Base-by-base conservation (phyloP, 495 filamentous ascomycete genomes). In the Hypoxylon cercidicola region DNA sequence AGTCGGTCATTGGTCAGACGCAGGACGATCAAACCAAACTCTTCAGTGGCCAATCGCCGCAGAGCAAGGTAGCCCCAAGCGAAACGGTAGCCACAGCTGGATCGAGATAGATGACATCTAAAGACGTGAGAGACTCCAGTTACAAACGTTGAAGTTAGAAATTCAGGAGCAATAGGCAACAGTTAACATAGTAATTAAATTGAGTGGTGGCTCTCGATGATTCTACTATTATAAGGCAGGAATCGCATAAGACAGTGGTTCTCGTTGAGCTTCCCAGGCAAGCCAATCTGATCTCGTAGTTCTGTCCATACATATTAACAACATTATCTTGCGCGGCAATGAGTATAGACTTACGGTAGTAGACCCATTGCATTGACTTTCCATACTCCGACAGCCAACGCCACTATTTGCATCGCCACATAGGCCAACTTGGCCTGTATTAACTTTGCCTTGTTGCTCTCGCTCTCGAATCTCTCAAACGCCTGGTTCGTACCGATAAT, bases 361-460 rank as follows among this genome's bases (percentile, higher is more conserved):
- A 99, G 77, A 2, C 96, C 95, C 95, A 99, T 99, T 39, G 83
- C 85, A 78, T 98, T 97, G 21, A 99, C 87, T 76, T 99, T 99
- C 93, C 93, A 99, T 48, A 99, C 78, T 4, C 95, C 95, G 76
- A 98, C 76, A 0, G 81, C 92, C 74, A 99, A 73, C 43, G 92
- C 87, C 58, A 92, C 74, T 50, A 96, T 71, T 75, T 99, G 94
- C 88, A 94, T 93, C 25, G 85, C 78, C 20, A 98, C 85, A 72
- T 96, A 99, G 4, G 90, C 89, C 43, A 87, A 73, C 81, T 98
- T 98, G 37, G 94, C 93, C 43, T 85, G 81, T 54, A 93, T 71
- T 56, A 99, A 79, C 62, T 90, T 86, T 8, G 72, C 72, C 70
- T 84, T 82, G 44, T 90, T 96, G n/a, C 83, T 86, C 25, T 93